Conservation (phyloP, 768 basidiomycete genomes). For the Hypsizygus marmoreus region DNA sequence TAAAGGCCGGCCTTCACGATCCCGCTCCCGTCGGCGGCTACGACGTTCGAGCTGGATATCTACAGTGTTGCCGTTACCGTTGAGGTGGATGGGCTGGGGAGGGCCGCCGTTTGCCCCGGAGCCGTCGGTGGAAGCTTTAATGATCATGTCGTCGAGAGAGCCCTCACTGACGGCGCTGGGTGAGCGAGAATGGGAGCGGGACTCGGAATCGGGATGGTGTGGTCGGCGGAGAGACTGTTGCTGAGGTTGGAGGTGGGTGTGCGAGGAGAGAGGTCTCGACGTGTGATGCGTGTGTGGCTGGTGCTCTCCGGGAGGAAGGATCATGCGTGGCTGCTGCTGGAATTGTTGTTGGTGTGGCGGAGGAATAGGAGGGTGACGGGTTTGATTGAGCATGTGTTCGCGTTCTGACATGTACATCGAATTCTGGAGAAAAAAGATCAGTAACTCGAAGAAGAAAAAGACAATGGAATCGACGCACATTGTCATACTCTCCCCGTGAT, state of each 20-base stretch:
- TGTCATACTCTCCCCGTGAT: constrained; percentile 26
- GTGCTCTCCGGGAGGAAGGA: constrained; percentile 15
- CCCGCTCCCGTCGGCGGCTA: no score
- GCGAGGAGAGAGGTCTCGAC: neutral
- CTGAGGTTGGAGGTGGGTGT: constrained; percentile 1
- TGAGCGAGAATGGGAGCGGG: constrained; percentile 21
- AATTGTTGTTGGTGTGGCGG: neutral
- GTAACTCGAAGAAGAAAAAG: constrained; percentile 1
- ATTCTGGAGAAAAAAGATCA: neutral
- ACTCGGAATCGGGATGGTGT: constrained; percentile 6
- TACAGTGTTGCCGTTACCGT: constrained; percentile 4
- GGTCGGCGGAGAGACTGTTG: constrained; percentile 5
- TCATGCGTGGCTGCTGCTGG: constrained; percentile 18
- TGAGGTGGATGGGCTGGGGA: no score
- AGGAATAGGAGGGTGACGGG: neutral
- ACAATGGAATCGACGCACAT: constrained; percentile 1
- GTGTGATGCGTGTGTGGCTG: neutral
- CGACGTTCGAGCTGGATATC: no score
- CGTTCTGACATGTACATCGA: no score
- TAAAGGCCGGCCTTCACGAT: no score
- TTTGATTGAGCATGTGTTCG: no score
- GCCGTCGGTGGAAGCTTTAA: constrained; percentile 37
- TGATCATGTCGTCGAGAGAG: constrained; percentile 50
- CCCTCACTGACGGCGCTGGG: constrained; percentile 37
- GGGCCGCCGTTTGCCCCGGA: no score